Percentiles rank a stretch among this genome's conserved stretches.
phyloP scores from a whole-genome alignment of 768 basidiomycete species.

The Cystofilobasidium bisporidii region DNA sequence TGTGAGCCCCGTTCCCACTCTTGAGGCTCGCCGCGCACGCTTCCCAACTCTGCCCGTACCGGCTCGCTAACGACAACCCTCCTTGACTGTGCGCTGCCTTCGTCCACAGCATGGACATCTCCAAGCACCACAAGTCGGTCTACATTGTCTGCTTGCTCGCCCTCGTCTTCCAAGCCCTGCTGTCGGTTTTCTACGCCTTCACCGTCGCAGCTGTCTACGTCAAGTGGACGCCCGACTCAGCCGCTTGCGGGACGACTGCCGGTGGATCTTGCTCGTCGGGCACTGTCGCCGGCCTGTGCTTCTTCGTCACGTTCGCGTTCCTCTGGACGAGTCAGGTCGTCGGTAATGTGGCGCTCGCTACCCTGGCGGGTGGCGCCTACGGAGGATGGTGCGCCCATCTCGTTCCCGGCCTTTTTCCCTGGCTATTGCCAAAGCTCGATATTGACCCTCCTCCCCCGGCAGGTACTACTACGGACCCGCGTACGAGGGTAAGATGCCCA shows the following conservation, averaged over 20 bases:
- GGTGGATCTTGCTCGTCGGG: conserved; percentile 54
- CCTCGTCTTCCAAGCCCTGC: conserved; percentile 59
- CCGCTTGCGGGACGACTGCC: conserved; percentile 35
- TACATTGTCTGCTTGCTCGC: conserved; percentile 66
- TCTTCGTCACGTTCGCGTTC: conserved; percentile 72
- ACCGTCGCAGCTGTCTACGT: conserved; percentile 60
- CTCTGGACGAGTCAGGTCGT: conserved; percentile 78
- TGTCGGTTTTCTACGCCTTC: conserved; percentile 71
- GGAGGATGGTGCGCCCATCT: no score
- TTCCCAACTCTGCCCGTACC: no score
- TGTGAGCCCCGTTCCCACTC: conserved; percentile 35
- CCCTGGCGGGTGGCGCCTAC: conserved; percentile 68
- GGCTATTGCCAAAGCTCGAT: no score
- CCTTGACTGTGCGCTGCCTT: no score
- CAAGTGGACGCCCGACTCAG: conserved; percentile 25
- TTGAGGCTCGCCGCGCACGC: no score
- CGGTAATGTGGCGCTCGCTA: conserved; percentile 65
- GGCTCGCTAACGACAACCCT: no score
- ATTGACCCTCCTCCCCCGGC: no score
- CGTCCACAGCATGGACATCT: conserved; percentile 53
- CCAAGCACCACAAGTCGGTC: conserved; percentile 71
- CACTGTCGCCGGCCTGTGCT: conserved; percentile 67
- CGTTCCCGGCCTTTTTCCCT: no score
- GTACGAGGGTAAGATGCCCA: conserved; percentile 53
- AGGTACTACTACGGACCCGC: conserved; percentile 79